phyloP scores from a whole-genome alignment of 805 yeast genomes.

The Jamesozyma rosinii region DNA sequence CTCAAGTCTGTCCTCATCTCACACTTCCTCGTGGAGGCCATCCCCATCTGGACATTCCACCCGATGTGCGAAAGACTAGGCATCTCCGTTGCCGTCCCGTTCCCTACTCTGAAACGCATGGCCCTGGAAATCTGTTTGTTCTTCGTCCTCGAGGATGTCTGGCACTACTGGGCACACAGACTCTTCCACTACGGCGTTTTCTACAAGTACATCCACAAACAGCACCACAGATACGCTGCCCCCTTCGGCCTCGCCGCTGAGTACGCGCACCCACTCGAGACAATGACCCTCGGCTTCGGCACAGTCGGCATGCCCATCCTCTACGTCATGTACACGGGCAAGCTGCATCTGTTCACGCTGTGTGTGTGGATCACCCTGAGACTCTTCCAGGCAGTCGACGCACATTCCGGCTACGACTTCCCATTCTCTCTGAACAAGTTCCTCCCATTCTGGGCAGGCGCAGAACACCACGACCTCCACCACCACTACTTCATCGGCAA shows the following conservation, averaged over 20 bases:
- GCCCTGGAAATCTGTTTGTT: constrained; percentile 61
- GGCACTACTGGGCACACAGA: constrained; percentile 94
- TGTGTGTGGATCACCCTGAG: constrained; percentile 76
- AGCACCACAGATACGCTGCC: constrained; percentile 91
- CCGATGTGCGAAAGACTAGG: constrained; percentile 73
- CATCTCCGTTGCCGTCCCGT: constrained; percentile 66
- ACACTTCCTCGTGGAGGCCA: constrained; percentile 81
- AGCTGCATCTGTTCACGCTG: constrained; percentile 74
- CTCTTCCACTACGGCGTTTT: constrained; percentile 73
- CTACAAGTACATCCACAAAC: constrained; percentile 85
- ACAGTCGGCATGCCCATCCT: constrained; percentile 86
- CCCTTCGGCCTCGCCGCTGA: constrained; percentile 94
- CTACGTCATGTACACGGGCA: constrained; percentile 59
- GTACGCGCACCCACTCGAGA: constrained; percentile 93
- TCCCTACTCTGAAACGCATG: constrained; percentile 54
- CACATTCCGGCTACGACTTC: constrained; percentile 93
- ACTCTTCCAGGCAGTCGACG: constrained; percentile 86
- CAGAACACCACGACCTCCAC: constrained; percentile 92
- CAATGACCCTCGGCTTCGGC: constrained; percentile 77
- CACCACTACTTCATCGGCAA: constrained; percentile 89
- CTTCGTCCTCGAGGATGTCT: constrained; percentile 76
- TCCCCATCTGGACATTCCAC: constrained; percentile 92
- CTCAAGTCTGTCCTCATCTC: constrained; percentile 67
- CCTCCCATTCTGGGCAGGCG: constrained; percentile 92
- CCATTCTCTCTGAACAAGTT: constrained; percentile 87